Percentiles rank a stretch among this genome's conserved stretches.
Evolutionary conservation across 805 yeast species (phyloP).

Genomic region (Candida morakotiae): DNA sequence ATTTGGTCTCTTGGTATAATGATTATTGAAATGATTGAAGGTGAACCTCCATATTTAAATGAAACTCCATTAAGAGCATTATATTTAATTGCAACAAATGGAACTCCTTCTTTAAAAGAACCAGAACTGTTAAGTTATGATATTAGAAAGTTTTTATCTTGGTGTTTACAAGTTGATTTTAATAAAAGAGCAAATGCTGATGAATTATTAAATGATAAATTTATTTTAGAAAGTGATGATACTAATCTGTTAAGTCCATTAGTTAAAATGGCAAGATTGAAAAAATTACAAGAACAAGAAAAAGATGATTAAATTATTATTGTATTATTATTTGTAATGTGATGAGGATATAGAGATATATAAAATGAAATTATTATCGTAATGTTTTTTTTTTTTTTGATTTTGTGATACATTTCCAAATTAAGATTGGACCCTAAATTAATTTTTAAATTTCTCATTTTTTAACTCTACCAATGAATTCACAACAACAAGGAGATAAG

Average conservation of each 20-base stretch:
- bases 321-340: no score
- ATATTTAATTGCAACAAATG: constrained; percentile 92
- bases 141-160: constrained; percentile 65
- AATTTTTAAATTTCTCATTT: no score
- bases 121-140: constrained; percentile 72
- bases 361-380: no score
- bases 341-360: no score
- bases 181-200: constrained; percentile 76
- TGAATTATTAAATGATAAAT: constrained; percentile 64
- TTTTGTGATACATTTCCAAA: no score
- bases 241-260: constrained; percentile 64
- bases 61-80: constrained; percentile 94
- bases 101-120: constrained; percentile 90
- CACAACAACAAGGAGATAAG: no score
- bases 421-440: no score
- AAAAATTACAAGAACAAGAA: constrained; percentile 32
- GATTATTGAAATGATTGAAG: constrained; percentile 98
- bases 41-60: constrained; percentile 96
- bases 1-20: constrained; percentile 97
- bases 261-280: constrained; percentile 69
- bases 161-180: constrained; percentile 80
- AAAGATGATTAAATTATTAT: background rate
- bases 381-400: no score
- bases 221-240: constrained; percentile 59
- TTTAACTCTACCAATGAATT: no score